phyloP scores from a whole-genome alignment of 2,329 filamentous ascomycete genomes.

The Capronia coronata region DNA sequence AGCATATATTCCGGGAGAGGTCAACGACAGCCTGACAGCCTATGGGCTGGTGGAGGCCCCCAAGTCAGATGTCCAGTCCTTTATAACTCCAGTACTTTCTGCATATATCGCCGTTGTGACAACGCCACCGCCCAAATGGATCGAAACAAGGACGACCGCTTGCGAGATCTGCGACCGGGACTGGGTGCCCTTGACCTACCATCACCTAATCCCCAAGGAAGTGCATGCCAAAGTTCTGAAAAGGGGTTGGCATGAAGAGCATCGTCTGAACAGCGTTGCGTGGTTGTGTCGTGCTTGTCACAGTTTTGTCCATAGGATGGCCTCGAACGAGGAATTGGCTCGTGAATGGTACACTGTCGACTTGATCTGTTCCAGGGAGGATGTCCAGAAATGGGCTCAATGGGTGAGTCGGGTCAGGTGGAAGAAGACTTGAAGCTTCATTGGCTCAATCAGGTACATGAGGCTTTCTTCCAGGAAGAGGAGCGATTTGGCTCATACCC shows the following conservation, averaged over 20 bases:
- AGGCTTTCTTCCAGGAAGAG: no score
- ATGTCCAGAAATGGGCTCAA: constrained; percentile 62
- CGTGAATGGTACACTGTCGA: constrained; percentile 67
- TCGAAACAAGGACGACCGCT: constrained; percentile 48
- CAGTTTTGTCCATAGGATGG: constrained; percentile 70
- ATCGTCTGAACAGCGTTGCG: constrained; percentile 70
- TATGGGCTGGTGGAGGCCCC: constrained; percentile 55
- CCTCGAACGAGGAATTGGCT: constrained; percentile 70
- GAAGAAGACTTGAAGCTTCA: constrained; percentile 56
- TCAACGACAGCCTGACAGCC: constrained; percentile 60
- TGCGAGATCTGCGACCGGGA: constrained; percentile 73
- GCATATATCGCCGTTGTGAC: constrained; percentile 55
- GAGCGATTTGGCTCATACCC: no score
- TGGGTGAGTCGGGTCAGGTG: constrained; percentile 71
- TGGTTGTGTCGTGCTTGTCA: constrained; percentile 84
- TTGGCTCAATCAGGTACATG: no score
- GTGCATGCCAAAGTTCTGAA: constrained; percentile 71
- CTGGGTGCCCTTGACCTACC: constrained; percentile 72
- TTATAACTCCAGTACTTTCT: constrained; percentile 59
- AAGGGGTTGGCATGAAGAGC: constrained; percentile 70
- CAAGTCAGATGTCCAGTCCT: constrained; percentile 42
- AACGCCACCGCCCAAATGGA: constrained; percentile 58
- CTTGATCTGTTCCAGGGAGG: constrained; percentile 60
- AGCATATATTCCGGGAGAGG: constrained; percentile 51
- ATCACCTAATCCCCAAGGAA: constrained; percentile 74